A percentile compares a stretch with the other conserved stretches of the same genome.
Conservation (phyloP, 805 yeast genomes). For the Wickerhamiella sorbophila region DNA sequence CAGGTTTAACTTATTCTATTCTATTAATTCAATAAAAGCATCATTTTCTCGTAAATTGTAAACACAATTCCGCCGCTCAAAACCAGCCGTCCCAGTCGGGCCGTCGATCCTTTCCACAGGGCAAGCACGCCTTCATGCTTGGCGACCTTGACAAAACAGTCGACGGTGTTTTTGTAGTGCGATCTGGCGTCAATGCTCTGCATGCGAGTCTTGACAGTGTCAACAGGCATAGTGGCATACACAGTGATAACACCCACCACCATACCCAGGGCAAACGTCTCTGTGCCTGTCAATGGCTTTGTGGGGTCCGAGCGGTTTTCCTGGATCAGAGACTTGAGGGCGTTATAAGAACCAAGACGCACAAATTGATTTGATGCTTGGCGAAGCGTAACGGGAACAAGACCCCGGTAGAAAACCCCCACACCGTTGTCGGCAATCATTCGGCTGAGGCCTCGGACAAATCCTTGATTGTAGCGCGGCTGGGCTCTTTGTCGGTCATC, state of each 20-base stretch:
- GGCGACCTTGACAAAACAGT: slow-evolving; percentile 71
- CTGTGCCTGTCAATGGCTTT: slow-evolving; percentile 58
- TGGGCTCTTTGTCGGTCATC: slow-evolving; percentile 71
- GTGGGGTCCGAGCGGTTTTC: slow-evolving; percentile 52
- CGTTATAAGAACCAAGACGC: slow-evolving; percentile 81
- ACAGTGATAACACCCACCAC: slow-evolving; percentile 80
- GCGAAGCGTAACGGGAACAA: slow-evolving; percentile 83
- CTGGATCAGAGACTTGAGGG: slow-evolving; percentile 68
- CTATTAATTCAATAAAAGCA: slow-evolving; percentile 28
- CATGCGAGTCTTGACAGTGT: slow-evolving; percentile 93
- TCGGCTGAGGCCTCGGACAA: slow-evolving; percentile 46
- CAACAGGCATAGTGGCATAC: slow-evolving; percentile 86
- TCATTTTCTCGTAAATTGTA: slow-evolving; percentile 86
- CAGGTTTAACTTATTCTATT: background rate
- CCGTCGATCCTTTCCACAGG: slow-evolving; percentile 98
- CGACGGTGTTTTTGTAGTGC: slow-evolving; percentile 55
- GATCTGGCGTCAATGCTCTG: slow-evolving; percentile 73
- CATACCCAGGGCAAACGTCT: slow-evolving; percentile 82
- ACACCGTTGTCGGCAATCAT: slow-evolving; percentile 68
- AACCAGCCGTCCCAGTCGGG: slow-evolving; percentile 81
- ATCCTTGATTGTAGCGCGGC: slow-evolving; percentile 54
- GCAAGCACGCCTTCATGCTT: slow-evolving; percentile 79
- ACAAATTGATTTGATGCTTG: slow-evolving; percentile 96
- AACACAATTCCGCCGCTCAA: slow-evolving; percentile 95
- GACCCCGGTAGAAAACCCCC: slow-evolving; percentile 73